A percentile compares a stretch with the other conserved stretches of the same genome.
Evolutionary conservation across 257 asterid species (phyloP).

Genomic region (Scutellaria galericulata): DNA sequence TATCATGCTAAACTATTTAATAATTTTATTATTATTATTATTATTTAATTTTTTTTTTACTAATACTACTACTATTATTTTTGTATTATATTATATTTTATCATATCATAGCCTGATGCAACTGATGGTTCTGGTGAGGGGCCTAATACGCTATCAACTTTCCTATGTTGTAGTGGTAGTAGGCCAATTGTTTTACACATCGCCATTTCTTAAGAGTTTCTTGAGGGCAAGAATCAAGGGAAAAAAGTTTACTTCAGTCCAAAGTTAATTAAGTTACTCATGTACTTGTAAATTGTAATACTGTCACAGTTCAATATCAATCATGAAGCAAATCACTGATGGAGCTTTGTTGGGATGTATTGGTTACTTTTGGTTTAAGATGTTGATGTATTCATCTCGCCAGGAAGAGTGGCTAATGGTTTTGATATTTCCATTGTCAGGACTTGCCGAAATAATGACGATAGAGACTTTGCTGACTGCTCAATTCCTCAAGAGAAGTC

Average conservation of each 20-base stretch:
- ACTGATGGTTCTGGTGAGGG: neutral
- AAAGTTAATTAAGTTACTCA: constrained; percentile 7
- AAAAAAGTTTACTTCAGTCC: neutral
- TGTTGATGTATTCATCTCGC: constrained; percentile 31
- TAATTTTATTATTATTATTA: no score
- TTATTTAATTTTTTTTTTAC: no score
- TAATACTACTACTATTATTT: no score
- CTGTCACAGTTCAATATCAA: constrained; percentile 7
- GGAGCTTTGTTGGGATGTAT: constrained; percentile 12
- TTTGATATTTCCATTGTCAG: constrained; percentile 40
- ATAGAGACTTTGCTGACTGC: constrained; percentile 74
- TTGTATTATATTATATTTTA: no score
- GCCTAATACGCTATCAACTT: constrained; percentile 6
- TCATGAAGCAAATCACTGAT: constrained; percentile 22
- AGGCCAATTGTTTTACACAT: neutral
- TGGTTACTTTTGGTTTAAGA: constrained; percentile 4
- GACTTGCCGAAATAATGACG: constrained; percentile 82
- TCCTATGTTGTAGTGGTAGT: neutral
- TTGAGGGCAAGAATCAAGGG: constrained; percentile 7
- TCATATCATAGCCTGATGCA: neutral
- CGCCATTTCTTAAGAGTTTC: neutral
- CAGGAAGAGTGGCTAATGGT: constrained; percentile 29
- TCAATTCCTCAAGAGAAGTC: constrained; percentile 93
- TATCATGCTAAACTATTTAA: no score
- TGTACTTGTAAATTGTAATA: constrained; percentile 17